Evolutionary conservation across 768 basidiomycete species (phyloP).

Genomic region (Tremella fuciformis): DNA sequence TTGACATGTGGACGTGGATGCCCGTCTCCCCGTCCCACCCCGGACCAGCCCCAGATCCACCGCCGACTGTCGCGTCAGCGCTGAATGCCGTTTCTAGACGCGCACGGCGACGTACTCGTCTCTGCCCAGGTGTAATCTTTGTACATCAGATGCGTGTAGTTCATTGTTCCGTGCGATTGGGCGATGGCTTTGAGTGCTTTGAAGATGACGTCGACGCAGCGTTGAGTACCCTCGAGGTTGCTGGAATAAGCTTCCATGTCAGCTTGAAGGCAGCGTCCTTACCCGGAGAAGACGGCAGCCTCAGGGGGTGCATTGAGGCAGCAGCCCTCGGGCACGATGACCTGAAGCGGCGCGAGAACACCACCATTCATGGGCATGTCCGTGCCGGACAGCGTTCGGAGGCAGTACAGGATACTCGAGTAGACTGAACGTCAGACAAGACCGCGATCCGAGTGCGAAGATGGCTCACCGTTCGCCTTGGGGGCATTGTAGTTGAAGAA

Average conservation of each 20-base stretch:
- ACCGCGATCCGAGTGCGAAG: too few relatives aligned
- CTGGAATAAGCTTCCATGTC: too few relatives aligned
- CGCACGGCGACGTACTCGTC: too few relatives aligned
- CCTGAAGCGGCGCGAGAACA: constrained; percentile 68
- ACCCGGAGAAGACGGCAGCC: constrained; percentile 39
- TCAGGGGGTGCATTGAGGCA: constrained; percentile 37
- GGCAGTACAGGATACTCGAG: constrained; percentile 44
- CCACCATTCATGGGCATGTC: constrained; percentile 88
- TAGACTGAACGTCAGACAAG: constrained; percentile 15
- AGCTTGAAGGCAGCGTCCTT: constrained; percentile 37
- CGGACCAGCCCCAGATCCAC: constrained; percentile 19
- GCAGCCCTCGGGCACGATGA: constrained; percentile 34
- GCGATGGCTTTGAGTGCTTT: constrained; percentile 34
- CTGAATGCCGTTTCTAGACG: not conserved
- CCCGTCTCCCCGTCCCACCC: constrained; percentile 12
- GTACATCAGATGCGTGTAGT: not conserved
- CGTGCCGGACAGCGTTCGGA: constrained; percentile 49
- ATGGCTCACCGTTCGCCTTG: constrained; percentile 11
- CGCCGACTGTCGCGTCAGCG: constrained; percentile 5
- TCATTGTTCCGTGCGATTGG: constrained; percentile 8
- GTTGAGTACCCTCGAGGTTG: too few relatives aligned
- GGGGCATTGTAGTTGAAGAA: constrained; percentile 51
- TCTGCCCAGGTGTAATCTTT: too few relatives aligned
- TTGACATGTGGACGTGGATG: constrained; percentile 20
- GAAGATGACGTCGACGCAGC: constrained; percentile 31